Evolutionary conservation across 2,329 filamentous ascomycete species (phyloP), one percentile per base, ranked within the genome.

Genomic region (Fusarium sp.): DNA sequence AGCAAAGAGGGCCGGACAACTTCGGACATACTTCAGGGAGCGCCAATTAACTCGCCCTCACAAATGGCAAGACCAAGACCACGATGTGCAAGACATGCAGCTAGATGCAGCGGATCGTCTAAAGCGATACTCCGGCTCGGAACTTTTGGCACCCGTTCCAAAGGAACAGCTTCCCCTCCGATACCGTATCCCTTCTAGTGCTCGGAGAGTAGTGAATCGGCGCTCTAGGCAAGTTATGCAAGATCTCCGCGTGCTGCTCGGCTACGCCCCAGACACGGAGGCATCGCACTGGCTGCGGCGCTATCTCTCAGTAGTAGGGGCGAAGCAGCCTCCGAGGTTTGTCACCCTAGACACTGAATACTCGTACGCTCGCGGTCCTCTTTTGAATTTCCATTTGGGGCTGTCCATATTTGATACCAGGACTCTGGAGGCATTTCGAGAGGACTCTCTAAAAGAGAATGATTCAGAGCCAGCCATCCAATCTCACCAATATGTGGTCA

Each of bases 381-480:
- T 14, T n/a, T 20, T 12, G 44, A n/a, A 33, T 16, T 40, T 70
- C 22, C 70, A 72, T 17, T 9, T 73, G 9, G 70, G 70, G 16
- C 22, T 72, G 33, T 68, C 70, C 22, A 62, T 73, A 20, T 55
- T 72, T 11, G 70, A 72, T 27, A 70, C 66, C 31, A 36, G 38
- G 27, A 46, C 58, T 27, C 17, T 72, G 9, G 46, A 38, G 33
- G 46, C 62, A 24, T 14, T 67, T 49, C 16, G 24, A n/a, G 6
- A 49, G 9, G 44, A 22, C 4, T 20, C 38, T n/a, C 38, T 8
- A 20, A n/a, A 40, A 20, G 38, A 40, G 8, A 40, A 40, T 8
- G 46, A 66, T 29, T 46, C 35, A 16, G 38, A 58, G 14, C 27
- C 57, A 17, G 40, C 57, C 31, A 60, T 72, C 33, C 10, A 31